phyloP scores from a whole-genome alignment of 371 early-diverging fungal genomes.

The Apophysomyces trapeziformis region DNA sequence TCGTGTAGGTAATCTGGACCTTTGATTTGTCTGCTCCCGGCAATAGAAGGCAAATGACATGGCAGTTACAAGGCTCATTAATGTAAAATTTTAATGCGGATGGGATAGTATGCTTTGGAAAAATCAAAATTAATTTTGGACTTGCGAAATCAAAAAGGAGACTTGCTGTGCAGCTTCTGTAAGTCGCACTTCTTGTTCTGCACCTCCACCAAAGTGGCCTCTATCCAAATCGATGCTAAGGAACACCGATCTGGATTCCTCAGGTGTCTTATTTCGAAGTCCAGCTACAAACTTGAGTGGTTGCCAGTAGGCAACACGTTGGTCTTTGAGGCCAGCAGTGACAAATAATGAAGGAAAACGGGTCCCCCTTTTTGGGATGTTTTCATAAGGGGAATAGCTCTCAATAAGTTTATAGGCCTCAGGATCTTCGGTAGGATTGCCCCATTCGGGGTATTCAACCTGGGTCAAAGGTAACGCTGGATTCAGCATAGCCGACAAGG shows the following conservation, averaged over 20 bases:
- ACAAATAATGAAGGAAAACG: conserved; percentile 68
- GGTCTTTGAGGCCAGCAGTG: conserved; percentile 79
- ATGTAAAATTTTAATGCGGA: no score
- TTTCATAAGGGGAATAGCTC: conserved; percentile 82
- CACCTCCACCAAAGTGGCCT: conserved; percentile 58
- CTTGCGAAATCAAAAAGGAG: conserved; percentile 52
- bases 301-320: conserved; percentile 79
- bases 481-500: conserved; percentile 80
- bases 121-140: conserved; percentile 34
- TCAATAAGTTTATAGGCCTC: conserved; percentile 63
- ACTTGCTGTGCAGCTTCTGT: conserved; percentile 56
- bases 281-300: conserved; percentile 77
- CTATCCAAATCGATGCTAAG: conserved; percentile 51
- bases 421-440: conserved; percentile 65
- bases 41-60: no score
- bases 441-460: conserved; percentile 88
- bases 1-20: no score
- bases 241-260: conserved; percentile 14
- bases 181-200: conserved; percentile 51
- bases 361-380: conserved; percentile 38
- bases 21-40: no score
- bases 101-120: neutral
- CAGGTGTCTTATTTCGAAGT: conserved; percentile 32
- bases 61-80: neutral
- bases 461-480: conserved; percentile 75